Conservation (phyloP, 2,329 filamentous ascomycete species). For the Fusarium equiseti region DNA sequence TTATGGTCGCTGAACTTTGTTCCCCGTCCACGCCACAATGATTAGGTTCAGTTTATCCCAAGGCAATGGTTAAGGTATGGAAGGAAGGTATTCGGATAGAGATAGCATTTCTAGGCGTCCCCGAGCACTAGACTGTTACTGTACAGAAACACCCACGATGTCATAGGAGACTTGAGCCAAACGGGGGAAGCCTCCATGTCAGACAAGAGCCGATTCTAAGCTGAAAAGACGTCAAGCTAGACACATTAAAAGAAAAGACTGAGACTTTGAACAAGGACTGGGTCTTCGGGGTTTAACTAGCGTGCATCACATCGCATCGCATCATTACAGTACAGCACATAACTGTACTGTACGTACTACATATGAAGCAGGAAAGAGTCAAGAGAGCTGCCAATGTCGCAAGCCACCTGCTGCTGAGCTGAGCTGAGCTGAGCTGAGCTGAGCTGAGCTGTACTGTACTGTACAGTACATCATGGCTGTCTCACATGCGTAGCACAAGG, state of each 20-base stretch:
- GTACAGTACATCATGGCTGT: not conserved
- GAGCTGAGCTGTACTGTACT: not conserved
- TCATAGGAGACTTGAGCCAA: slow-evolving; percentile 7
- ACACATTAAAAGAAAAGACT: not conserved
- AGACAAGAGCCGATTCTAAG: not conserved
- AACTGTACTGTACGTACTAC: not conserved
- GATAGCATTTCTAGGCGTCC: slow-evolving; percentile 8
- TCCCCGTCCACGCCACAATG: not conserved
- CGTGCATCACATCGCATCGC: not conserved
- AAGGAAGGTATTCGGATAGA: not conserved
- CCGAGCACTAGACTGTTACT: slow-evolving; percentile 9
- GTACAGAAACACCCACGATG: not conserved
- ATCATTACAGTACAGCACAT: not conserved
- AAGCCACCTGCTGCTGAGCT: not conserved
- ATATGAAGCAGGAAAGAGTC: not conserved
- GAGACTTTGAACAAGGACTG: not conserved
- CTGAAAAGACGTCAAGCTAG: not conserved
- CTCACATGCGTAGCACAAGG: slow-evolving; percentile 3
- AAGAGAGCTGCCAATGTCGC: not conserved
- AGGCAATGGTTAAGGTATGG: slow-evolving; percentile 25
- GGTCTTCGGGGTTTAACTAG: not conserved
- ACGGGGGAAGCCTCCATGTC: slow-evolving; percentile 1
- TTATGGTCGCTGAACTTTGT: slow-evolving; percentile 18
- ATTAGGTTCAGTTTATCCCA: slow-evolving; percentile 19
- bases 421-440: not conserved